Base-by-base conservation (phyloP, 2,329 filamentous ascomycete species). In the Allantophomopsis cytisporea region DNA sequence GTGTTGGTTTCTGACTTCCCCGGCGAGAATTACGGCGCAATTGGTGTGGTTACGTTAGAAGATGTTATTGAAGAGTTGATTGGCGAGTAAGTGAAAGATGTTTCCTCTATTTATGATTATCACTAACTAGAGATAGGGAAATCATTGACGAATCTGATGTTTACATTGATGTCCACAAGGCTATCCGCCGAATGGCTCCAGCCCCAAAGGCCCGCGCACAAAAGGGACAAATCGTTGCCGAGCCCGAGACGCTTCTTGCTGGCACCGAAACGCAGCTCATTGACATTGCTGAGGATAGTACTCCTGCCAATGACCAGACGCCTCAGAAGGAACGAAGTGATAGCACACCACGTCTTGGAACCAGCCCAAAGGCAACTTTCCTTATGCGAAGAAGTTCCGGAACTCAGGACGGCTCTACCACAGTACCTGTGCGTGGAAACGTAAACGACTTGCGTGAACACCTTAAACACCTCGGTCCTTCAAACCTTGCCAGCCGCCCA, bases 101-200 rank as follows among this genome's bases (percentile, higher is more conserved):
- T 3, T 28, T 6, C 23, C 23, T 10, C 10, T 12, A 12, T 6
- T 12, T 8, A 3, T 28, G 23, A 10, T 8, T 28, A 10, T 28
- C 7, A 28, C 23, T 28, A 28, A 28, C 23, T 12, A 8, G 7
- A 10, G 23, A 17, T 18, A 88, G 83, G 66, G 91, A 98, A 70
- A 98, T 96, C 47, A 93, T 98, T 45, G 91, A 98, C 57, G 91
- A 98, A 60, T 96, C 89, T 0, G 91, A 98, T 60, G 91, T 98
- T 10, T 98, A 94, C 54, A 81, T 98, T 47, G 91, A 98, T 58
- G 87, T 98, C 2, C 91, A 96, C 68, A 96, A 96, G 64, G 91
- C 91, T 16, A 95, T 98, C 49, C 78, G 91, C 42, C 83, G 91
- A 39, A 47, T 57, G 47, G 44, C 56, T 41, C 47, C 56, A 40